Evolutionary conservation across 441 rosid genomes (phyloP), one percentile per base, ranked within the genome.

Genomic region (Breynia disticha): DNA sequence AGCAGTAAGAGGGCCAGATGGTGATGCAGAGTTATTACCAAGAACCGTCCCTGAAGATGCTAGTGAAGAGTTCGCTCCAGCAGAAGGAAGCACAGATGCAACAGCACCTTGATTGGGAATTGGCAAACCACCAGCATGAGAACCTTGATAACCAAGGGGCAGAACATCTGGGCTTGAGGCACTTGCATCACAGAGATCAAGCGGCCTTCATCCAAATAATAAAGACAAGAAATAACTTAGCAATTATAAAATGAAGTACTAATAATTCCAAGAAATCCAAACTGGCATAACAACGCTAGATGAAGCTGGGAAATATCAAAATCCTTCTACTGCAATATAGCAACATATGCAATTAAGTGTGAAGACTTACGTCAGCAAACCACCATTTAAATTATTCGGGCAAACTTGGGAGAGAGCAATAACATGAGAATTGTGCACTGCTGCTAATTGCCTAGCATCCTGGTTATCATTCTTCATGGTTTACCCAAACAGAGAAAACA

Each of bases 341-440:
- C 43, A 20, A n/a, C 43, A 62, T 16, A 50, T 21, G 50, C 60
- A 52, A 14, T 46, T 28, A 67, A 65, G 64, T 43, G 48, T 15
- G 16, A 66, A 59, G 47, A 68, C 98, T 83, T 83, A 95, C 98
- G 87, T 84, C 59, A 83, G 73, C 52, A 72, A 43, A 52, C 73
- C 69, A 62, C 96, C 98, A 76, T 79, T 87, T 55, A 68, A 77
- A 78, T 83, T 87, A 79, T 76, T 95, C 12, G 93, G 90, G 71
- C 82, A 82, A 64, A 72, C 90, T 82, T 86, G 95, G 63, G 94
- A 77, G 51, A 95, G 87, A 63, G 99, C 88, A 71, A 74, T 63
- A 63, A 66, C 66, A 64, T 90, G 99, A 70, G 99, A 95, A 77
- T 72, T 75, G 79, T 95, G 99, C 54, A 73, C 79, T 48, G 75